Evolutionary conservation across 331 rosid genomes (phyloP).

Genomic region (Cydonia oblonga): DNA sequence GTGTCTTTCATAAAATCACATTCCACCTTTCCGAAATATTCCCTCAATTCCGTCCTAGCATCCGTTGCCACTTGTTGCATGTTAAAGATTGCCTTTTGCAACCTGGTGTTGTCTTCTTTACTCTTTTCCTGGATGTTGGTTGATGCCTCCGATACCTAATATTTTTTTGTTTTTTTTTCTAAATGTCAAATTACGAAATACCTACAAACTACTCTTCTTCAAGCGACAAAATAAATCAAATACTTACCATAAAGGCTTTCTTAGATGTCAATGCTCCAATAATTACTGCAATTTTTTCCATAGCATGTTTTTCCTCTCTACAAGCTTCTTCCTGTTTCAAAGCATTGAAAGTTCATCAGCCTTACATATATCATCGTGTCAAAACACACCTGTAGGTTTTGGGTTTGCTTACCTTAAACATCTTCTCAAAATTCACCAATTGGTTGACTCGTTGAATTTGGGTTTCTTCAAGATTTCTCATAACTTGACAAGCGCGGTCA

Average conservation of each 20-base stretch:
- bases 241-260: constrained; percentile 45
- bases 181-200: not conserved
- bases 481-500: constrained; percentile 44
- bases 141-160: constrained; percentile 68
- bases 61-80: constrained; percentile 49
- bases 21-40: constrained; percentile 35
- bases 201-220: not conserved
- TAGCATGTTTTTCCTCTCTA: constrained; percentile 61
- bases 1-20: constrained; percentile 37
- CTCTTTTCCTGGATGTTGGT: constrained; percentile 36
- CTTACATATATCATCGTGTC: not conserved
- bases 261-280: constrained; percentile 54
- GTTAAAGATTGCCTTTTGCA: constrained; percentile 43
- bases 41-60: constrained; percentile 38
- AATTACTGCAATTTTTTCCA: constrained; percentile 51
- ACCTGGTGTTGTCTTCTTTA: constrained; percentile 33
- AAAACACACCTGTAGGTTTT: not conserved
- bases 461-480: constrained; percentile 46
- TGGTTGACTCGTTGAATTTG: constrained; percentile 42
- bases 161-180: not conserved
- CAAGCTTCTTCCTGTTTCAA: constrained; percentile 61
- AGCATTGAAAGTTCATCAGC: constrained; percentile 10
- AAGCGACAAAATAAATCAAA: not conserved
- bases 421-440: constrained; percentile 54
- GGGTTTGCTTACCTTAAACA: constrained; percentile 45